phyloP scores from a whole-genome alignment of 164 flowering plant genomes.

The Magnolia officinalis region DNA sequence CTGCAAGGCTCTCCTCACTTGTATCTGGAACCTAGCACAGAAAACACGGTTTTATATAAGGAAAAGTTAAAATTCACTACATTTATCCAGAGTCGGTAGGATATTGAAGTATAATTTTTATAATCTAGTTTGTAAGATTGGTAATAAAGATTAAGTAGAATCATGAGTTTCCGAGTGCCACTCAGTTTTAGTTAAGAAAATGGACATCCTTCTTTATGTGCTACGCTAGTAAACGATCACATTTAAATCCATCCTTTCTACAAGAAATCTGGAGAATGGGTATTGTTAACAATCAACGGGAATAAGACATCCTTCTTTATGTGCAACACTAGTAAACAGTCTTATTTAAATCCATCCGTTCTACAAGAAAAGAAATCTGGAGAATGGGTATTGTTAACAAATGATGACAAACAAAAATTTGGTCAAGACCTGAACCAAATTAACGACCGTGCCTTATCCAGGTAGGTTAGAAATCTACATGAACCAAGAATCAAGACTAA shows the following conservation, averaged over 20 bases:
- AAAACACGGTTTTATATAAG: not conserved
- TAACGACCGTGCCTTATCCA: too few relatives aligned
- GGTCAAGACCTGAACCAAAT: too few relatives aligned
- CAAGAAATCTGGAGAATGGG: not conserved
- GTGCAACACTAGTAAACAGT: not conserved
- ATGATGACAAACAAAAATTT: too few relatives aligned
- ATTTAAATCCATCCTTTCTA: not conserved
- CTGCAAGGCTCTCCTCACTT: slow-evolving; percentile 94
- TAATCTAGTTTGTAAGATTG: not conserved
- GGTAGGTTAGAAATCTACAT: too few relatives aligned
- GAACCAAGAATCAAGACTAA: too few relatives aligned
- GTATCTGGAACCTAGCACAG: slow-evolving; percentile 71
- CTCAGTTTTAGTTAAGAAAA: not conserved
- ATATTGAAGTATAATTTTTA: not conserved
- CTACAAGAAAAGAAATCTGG: not conserved
- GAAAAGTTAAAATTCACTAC: not conserved
- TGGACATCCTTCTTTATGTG: not conserved
- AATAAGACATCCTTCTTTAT: not conserved
- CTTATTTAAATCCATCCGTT: not conserved
- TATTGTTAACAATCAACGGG: not conserved
- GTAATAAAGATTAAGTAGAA: not conserved
- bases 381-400: not conserved
- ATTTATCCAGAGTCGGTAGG: not conserved
- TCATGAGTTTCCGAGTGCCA: not conserved
- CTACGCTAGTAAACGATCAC: not conserved